These are phyloP conservation scores for Lactarius trivialis DNA, from an alignment of 768 basidiomycete genomes.

Conservation along the genomic window DNA sequence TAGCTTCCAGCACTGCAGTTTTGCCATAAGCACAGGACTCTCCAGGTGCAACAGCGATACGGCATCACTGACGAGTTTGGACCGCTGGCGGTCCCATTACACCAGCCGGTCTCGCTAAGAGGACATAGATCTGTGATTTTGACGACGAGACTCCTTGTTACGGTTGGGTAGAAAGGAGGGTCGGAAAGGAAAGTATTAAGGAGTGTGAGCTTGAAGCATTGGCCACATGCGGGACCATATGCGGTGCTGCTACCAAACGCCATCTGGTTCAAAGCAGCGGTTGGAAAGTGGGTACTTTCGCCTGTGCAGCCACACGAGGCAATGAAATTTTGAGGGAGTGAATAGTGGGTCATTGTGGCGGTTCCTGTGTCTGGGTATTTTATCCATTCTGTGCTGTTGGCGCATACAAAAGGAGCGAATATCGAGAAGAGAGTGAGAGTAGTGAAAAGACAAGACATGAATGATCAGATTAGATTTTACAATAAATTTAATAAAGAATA, in stretches of 20 bases:
- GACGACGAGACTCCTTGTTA: slow-evolving; percentile 55
- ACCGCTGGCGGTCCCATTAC: slow-evolving; percentile 53
- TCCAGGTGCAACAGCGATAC: background rate
- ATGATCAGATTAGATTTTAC: slow-evolving; percentile 7
- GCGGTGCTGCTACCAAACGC: slow-evolving; percentile 70
- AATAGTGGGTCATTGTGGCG: slow-evolving; percentile 78
- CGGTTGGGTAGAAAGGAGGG: slow-evolving; percentile 64
- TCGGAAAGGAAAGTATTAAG: slow-evolving; percentile 57
- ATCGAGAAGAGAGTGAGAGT: slow-evolving; percentile 3
- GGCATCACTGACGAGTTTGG: slow-evolving; percentile 53
- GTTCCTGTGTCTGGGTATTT: slow-evolving; percentile 53
- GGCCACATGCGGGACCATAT: slow-evolving; percentile 69
- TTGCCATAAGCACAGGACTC: background rate
- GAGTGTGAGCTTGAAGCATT: slow-evolving; percentile 73
- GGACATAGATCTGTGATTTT: slow-evolving; percentile 83
- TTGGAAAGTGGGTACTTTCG: slow-evolving; percentile 52
- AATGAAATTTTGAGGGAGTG: slow-evolving; percentile 45
- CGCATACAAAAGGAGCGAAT: slow-evolving; percentile 24
- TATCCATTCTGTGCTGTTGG: slow-evolving; percentile 44
- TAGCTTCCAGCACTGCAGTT: slow-evolving; percentile 51
- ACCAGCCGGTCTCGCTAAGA: slow-evolving; percentile 55
- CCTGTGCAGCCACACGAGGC: slow-evolving; percentile 75
- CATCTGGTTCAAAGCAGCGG: slow-evolving; percentile 73
- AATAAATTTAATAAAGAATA: background rate
- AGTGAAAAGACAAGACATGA: background rate